Evolutionary conservation across 2,329 filamentous ascomycete genomes (phyloP), one percentile per base, ranked within the genome.

Genomic region (Endocalyx cinctus): DNA sequence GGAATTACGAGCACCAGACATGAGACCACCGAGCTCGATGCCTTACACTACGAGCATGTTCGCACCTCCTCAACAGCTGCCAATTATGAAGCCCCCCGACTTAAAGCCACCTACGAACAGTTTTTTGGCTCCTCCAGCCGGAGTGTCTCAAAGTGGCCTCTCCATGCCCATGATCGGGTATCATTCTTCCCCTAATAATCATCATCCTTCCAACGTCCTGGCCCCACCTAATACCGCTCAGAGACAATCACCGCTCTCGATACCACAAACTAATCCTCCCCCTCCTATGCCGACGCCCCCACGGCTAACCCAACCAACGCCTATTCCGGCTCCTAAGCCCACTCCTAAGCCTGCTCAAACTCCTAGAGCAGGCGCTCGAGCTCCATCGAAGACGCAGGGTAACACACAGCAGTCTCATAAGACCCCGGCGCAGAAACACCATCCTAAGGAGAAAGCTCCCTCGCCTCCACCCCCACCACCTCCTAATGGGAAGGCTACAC

Each of bases 401-500:
- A 37, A 38, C 14, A 42, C 35, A 5, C 15, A 18, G 10, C 55
- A 50, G 27, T 23, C 43, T 25, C 35, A 40, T 4, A 51, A 50
- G 22, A 39, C 38, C 13, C 50, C 50, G 33, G 27, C 38, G 11
- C 46, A 45, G 25, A 54, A 43, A 32, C 40, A 51, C 14, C 47
- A 54, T 25, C 18, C 37, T 6, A 51, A 51, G 27, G 43, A 54
- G 29, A 31, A 38, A 23, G 45, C 47, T 5, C 54, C 52, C 16
- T 48, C 54, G 5, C 52, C 54, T 1, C 55, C 50, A 8, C 54
- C 55, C 13, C 43, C 54, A 7, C 58, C 54, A n/a, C 52, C 50
- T 13, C 45, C 58, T 13, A 64, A 69, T 42, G 64, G 66, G 27
- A 73, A 71, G 43, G 71, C 79, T 29, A 71, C 75, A 38, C 69